Conservation (phyloP, 2,329 filamentous ascomycete species). For the Chaetomiaceae sp. region DNA sequence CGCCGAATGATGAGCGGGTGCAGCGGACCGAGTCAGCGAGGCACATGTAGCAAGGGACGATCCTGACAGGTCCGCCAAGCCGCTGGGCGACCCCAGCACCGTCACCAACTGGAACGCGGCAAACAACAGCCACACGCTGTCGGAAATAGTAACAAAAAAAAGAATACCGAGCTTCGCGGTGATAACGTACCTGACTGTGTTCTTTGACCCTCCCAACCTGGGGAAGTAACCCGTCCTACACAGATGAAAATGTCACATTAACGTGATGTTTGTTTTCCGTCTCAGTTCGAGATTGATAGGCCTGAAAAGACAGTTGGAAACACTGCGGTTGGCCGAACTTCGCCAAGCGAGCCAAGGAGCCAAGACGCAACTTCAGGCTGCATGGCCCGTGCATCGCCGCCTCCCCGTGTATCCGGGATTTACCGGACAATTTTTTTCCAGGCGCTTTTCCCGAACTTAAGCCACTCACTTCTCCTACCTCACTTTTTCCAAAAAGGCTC, state of each 20-base stretch:
- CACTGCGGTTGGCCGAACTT: conserved; percentile 1
- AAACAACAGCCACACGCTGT: conserved; percentile 1
- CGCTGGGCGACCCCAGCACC: not conserved
- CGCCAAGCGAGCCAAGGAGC: conserved; percentile 1
- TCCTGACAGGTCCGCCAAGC: conserved; percentile 23
- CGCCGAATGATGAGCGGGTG: conserved; percentile 17
- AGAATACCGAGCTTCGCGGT: too few species aligned
- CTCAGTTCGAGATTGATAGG: not conserved
- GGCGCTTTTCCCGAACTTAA: conserved; percentile 14
- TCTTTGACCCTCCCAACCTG: too few species aligned
- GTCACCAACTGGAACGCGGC: conserved; percentile 1
- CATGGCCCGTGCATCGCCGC: conserved; percentile 20
- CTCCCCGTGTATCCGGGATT: conserved; percentile 23
- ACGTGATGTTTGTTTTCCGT: too few species aligned
- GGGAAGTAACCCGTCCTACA: too few species aligned
- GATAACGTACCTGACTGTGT: too few species aligned
- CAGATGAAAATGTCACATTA: not conserved
- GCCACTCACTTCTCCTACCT: conserved; percentile 14
- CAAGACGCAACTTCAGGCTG: conserved; percentile 4
- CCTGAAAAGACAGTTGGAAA: too few species aligned
- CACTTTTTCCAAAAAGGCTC: conserved; percentile 28
- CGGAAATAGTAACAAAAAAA: too few species aligned
- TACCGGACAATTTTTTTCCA: conserved; percentile 26
- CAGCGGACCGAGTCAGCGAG: conserved; percentile 22
- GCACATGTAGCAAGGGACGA: conserved; percentile 22